Conservation (phyloP, 257 asterid genomes). For the Gentiana macrophylla region DNA sequence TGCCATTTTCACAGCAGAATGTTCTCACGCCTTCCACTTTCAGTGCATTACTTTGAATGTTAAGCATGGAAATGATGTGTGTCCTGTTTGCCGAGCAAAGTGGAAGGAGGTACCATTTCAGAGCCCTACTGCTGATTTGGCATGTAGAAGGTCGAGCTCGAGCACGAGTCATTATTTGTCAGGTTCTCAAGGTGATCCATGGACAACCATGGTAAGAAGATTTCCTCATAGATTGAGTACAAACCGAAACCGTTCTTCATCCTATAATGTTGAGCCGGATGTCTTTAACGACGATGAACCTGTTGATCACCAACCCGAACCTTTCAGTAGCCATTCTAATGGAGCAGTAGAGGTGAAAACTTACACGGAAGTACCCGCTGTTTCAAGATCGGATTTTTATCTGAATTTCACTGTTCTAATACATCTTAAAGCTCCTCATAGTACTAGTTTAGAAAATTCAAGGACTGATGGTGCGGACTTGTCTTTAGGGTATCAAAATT, state of each 20-base stretch:
- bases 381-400: slow-evolving; percentile 34
- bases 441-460: slow-evolving; percentile 12
- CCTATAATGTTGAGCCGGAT: slow-evolving; percentile 39
- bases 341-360: slow-evolving; percentile 38
- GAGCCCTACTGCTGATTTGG: slow-evolving; percentile 24
- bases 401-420: slow-evolving; percentile 47
- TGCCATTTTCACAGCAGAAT: slow-evolving; percentile 93
- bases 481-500: slow-evolving; percentile 18
- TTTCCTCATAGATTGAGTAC: slow-evolving; percentile 33
- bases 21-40: slow-evolving; percentile 89
- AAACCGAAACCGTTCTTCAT: slow-evolving; percentile 16
- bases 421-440: slow-evolving; percentile 69
- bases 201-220: slow-evolving; percentile 27
- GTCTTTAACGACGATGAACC: slow-evolving; percentile 72
- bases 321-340: slow-evolving; percentile 8
- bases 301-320: slow-evolving; percentile 16
- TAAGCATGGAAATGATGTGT: slow-evolving; percentile 67
- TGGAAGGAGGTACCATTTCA: slow-evolving; percentile 88
- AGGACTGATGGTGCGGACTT: slow-evolving; percentile 20
- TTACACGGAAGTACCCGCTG: slow-evolving; percentile 59
- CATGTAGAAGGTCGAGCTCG: slow-evolving; percentile 27
- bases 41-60: slow-evolving; percentile 78
- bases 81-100: slow-evolving; percentile 83
- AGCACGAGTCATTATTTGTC: slow-evolving; percentile 12
- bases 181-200: slow-evolving; percentile 35